Evolutionary conservation across 345 rosid species (phyloP), one percentile per base, ranked within the genome.

Genomic region (Clausena lansium): DNA sequence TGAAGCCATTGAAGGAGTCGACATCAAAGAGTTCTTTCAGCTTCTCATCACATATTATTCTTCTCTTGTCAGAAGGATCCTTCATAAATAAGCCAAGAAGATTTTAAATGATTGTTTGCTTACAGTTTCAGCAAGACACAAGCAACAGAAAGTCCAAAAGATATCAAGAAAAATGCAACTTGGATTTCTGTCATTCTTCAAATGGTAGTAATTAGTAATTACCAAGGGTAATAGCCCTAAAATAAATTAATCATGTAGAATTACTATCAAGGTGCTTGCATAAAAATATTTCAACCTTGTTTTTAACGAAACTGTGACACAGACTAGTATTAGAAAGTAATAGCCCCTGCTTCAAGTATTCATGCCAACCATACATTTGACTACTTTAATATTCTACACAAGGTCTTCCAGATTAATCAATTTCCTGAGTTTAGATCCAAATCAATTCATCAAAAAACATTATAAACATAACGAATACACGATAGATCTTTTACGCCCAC

Each of bases 51-150:
- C 88, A 85, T 70, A 88, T 15, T 50, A 85, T 77, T 82, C 77
- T 83, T 83, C 89, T 81, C 85, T 84, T 88, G 79, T 83, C 89
- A 24, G 86, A 82, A 64, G 89, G 89, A 78, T 87, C 91, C 93
- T 87, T 77, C 74, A 69, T 2, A 33, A 76, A 82, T 38, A 77
- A 64, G 24, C 68, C 74, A 67, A 81, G 32, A 83, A 52, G n/a
- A 64, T 41, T 60, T 63, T 71, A 41, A 63, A 65, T 71, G 27
- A 13, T 15, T 52, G 57, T 32, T 60, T 22, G 71, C 39, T 28
- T 62, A 50, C 57, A 25, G 70, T 7, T 52, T 70, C 76, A 71
- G 35, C 19, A 32, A 47, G 27, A 61, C 30, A 33, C 11, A 47
- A 30, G 67, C 67, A 70, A n/a, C 50, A n/a, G 32, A 17, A 55